These are phyloP conservation scores for Acacia concinna DNA, from an alignment of 331 rosid genomes.

Conservation along the genomic window DNA sequence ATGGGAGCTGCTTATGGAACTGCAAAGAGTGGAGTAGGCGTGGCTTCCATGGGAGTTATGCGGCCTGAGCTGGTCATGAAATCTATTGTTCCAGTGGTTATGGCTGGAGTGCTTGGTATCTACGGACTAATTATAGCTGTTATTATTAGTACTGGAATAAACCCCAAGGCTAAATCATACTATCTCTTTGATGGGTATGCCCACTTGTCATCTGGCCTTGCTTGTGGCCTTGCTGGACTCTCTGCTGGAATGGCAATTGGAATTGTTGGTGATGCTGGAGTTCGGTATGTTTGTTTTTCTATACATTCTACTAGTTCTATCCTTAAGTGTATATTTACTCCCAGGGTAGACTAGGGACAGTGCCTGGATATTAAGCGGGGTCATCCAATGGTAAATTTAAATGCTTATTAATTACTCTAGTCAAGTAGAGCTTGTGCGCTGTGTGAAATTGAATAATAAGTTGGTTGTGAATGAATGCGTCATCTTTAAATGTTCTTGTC, in stretches of 20 bases:
- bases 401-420: background rate
- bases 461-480: background rate
- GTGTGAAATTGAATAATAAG: background rate
- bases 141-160: slow-evolving; percentile 69
- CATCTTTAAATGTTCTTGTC: background rate
- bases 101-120: slow-evolving; percentile 78
- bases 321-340: background rate
- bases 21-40: slow-evolving; percentile 79
- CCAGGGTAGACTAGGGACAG: background rate
- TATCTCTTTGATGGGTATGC: slow-evolving; percentile 77
- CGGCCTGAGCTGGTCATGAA: slow-evolving; percentile 82
- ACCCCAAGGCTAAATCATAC: slow-evolving; percentile 74
- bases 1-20: slow-evolving; percentile 83
- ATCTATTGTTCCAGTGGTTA: slow-evolving; percentile 78
- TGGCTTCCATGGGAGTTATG: slow-evolving; percentile 83
- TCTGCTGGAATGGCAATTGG: slow-evolving; percentile 84
- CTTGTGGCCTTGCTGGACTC: slow-evolving; percentile 83
- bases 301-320: background rate
- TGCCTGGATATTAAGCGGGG: background rate
- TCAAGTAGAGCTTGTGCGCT: background rate
- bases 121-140: slow-evolving; percentile 72
- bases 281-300: slow-evolving; percentile 38
- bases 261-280: slow-evolving; percentile 83
- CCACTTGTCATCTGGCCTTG: slow-evolving; percentile 73
- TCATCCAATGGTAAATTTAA: background rate